Conservation (phyloP, 495 filamentous ascomycete species). For the Penicillium verhagenii region DNA sequence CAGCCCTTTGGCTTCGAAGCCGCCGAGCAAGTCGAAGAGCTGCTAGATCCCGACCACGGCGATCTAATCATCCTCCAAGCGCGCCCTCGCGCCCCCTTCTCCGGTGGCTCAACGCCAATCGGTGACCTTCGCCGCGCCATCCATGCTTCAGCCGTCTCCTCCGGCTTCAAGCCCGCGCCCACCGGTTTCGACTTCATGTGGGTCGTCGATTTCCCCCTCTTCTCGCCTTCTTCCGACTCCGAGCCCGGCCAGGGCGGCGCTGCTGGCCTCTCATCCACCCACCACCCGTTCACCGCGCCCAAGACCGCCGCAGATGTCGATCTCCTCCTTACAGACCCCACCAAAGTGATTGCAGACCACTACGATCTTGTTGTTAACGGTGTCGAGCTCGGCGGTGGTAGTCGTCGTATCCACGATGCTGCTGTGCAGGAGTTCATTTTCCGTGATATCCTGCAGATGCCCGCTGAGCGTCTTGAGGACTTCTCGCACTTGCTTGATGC, state of each 20-base stretch:
- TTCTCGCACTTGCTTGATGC: conserved; percentile 85
- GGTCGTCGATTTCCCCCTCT: conserved; percentile 89
- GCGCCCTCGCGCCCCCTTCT: conserved; percentile 58
- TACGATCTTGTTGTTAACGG: conserved; percentile 97
- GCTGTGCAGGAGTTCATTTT: conserved; percentile 83
- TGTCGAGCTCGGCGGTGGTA: conserved; percentile 90
- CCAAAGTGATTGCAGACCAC: conserved; percentile 72
- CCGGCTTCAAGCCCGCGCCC: conserved; percentile 54
- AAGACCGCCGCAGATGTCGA: conserved; percentile 70
- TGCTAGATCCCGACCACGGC: conserved; percentile 59
- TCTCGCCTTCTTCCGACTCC: conserved; percentile 64
- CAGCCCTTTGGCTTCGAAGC: conserved; percentile 74
- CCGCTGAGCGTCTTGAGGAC: conserved; percentile 59
- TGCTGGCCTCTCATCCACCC: conserved; percentile 81
- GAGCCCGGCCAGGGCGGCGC: conserved; percentile 82
- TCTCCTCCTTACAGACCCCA: conserved; percentile 68
- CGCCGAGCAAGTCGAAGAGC: conserved; percentile 55
- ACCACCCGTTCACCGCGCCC: conserved; percentile 95
- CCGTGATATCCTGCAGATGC: conserved; percentile 72
- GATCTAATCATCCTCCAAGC: conserved; percentile 81
- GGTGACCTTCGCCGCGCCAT: conserved; percentile 73
- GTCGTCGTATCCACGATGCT: conserved; percentile 86
- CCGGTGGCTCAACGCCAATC: conserved; percentile 70
- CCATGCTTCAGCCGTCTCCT: conserved; percentile 61
- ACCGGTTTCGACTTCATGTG: conserved; percentile 68